phyloP scores from a whole-genome alignment of 305 asterid species.

The Andrographis paniculata region DNA sequence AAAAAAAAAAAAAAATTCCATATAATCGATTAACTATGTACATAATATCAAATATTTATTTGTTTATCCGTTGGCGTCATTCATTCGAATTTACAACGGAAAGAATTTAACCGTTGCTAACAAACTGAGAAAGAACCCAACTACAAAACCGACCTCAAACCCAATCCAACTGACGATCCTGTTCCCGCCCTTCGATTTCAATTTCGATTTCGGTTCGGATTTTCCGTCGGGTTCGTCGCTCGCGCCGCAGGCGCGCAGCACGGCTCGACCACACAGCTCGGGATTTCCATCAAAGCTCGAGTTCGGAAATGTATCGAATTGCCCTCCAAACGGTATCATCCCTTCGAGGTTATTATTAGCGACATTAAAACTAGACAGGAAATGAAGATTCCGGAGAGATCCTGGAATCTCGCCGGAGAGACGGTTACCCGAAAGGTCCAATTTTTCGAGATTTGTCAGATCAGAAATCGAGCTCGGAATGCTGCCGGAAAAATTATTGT shows the following conservation, averaged over 20 bases:
- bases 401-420: constrained; percentile 55
- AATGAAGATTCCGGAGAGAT: constrained; percentile 42
- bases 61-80: too few species aligned
- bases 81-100: too few species aligned
- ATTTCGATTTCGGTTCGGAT: too few species aligned
- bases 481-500: constrained; percentile 1
- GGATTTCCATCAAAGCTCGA: constrained; percentile 55
- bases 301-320: constrained; percentile 45
- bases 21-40: too few species aligned
- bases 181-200: too few species aligned
- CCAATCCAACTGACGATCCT: too few species aligned
- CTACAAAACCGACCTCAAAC: too few species aligned
- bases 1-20: too few species aligned
- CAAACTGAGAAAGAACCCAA: too few species aligned
- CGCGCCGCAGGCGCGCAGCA: constrained; percentile 26
- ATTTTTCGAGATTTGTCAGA: constrained; percentile 44
- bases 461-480: constrained; percentile 49
- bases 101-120: too few species aligned
- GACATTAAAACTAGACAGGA: constrained; percentile 54
- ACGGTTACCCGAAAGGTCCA: constrained; percentile 45
- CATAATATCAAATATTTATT: too few species aligned
- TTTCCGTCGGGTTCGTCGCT: too few species aligned
- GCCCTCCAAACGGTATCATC: constrained; percentile 50
- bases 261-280: constrained; percentile 48
- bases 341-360: constrained; percentile 58